Conservation (phyloP, 2,329 filamentous ascomycete genomes). For the Gaeumannomyces sp. region DNA sequence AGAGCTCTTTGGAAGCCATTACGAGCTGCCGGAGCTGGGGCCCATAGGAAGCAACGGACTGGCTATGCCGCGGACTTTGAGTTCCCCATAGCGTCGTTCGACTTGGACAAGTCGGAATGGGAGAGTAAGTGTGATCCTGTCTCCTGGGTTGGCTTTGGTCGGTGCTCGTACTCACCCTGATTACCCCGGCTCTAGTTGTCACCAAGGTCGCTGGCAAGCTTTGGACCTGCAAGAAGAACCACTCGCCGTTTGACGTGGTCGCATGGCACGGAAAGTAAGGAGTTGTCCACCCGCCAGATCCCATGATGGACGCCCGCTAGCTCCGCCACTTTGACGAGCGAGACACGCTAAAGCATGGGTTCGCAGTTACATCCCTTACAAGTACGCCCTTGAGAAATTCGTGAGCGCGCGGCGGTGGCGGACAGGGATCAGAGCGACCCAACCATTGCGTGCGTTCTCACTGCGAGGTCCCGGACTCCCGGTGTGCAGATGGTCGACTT, state of each 20-base stretch:
- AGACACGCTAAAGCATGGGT: neutral
- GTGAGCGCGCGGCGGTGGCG: slow-evolving; percentile 50
- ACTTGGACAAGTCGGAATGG: slow-evolving; percentile 46
- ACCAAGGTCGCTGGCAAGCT: slow-evolving; percentile 57
- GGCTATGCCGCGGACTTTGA: slow-evolving; percentile 63
- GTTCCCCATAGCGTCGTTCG: slow-evolving; percentile 52
- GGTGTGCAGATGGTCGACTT: slow-evolving; percentile 57
- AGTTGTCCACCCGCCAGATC: neutral
- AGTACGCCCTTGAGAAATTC: slow-evolving; percentile 51
- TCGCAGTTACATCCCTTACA: slow-evolving; percentile 49
- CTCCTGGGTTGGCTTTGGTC: neutral
- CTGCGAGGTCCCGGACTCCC: slow-evolving; percentile 46
- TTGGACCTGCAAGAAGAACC: slow-evolving; percentile 53
- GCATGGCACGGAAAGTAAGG: slow-evolving; percentile 4
- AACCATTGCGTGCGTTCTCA: slow-evolving; percentile 59
- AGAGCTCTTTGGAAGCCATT: slow-evolving; percentile 60
- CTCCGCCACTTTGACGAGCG: neutral
- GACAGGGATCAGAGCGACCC: slow-evolving; percentile 62
- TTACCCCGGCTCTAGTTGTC: slow-evolving; percentile 32
- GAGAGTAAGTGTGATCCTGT: slow-evolving; percentile 22
- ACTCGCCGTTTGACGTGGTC: slow-evolving; percentile 63
- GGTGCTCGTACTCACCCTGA: neutral
- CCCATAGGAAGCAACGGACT: slow-evolving; percentile 61
- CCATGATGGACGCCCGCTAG: neutral
- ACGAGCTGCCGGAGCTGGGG: slow-evolving; percentile 60